Evolutionary conservation across 805 yeast genomes (phyloP), one percentile per base, ranked within the genome.

Genomic region (Lachancea mirantina): DNA sequence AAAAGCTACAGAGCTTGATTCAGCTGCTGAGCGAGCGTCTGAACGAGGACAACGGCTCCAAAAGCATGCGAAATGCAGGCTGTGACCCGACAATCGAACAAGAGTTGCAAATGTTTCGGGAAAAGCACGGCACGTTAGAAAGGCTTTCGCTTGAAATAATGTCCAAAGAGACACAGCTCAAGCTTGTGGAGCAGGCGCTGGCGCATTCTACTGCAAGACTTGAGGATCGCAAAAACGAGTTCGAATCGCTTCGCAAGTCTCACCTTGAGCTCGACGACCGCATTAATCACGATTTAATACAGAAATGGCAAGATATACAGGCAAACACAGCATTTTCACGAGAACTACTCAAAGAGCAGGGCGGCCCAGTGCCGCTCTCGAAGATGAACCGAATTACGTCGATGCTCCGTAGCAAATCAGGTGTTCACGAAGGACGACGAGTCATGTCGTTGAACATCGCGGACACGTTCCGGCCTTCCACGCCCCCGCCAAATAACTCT

Each of bases 401-500:
- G 25, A 23, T 38, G 32, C 33, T 38, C 9, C 38, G 41, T 20
- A 28, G 34, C 18, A 25, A 30, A 6, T n/a, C n/a, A n/a, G n/a
- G n/a, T n/a, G 22, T 34, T 14, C 21, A 33, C 28, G 28, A 34
- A 16, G 33, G 31, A 7, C 30, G 41, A 27, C 15, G 41, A 17
- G 41, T 38, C 8, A 23, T 38, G 10, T 38, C 41, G 4, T 15
- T 38, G 19, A 34, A 30, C 20, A 35, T 29, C 11, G 24, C 32
- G n/a, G 36, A 26, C n/a, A 32, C 9, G n/a, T 19, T 8, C 8
- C 21, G n/a, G 17, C 10, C 10, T 19, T 24, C 18, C 13, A 21
- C 23, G 23, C 27, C 22, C 10, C 22, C 36, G 13, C 16, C 30
- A 22, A 32, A 26, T 27, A 32, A 26, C 27, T 32, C 36, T 8